Evolutionary conservation across 83 land plant species (phyloP), one percentile per base, ranked within the genome.

Genomic region (Picea abies): DNA sequence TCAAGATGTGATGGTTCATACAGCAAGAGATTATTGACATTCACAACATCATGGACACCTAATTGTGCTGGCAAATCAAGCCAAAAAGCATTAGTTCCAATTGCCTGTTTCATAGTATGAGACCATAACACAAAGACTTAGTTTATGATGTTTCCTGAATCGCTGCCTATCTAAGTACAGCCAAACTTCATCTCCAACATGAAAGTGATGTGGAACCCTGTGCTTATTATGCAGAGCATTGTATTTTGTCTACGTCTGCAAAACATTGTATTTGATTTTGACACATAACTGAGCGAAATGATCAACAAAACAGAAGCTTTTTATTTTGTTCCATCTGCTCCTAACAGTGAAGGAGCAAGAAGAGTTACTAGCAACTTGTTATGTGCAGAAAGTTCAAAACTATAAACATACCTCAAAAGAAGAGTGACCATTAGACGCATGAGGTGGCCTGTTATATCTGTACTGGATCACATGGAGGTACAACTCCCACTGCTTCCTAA

Each of bases 31-130:
- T 73, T 41, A 2, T 15, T 44, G 26, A 20, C 77, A 73, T 41
- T 41, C 12, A 44, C 77, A 44, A 73, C 77, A 72, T 72, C 3
- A 41, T 72, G 76, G n/a, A 44, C 44, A 52, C 76, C 22, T 41
- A 20, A 11, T 17, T 73, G 47, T 41, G 23, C 16, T 20, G 26
- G 25, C 17, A 73, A 25, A 73, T 73, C 23, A 4, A 73, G 14
- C 17, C 9, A 2, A 41, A 73, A 10, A 20, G 23, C 20, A 20
- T 47, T 22, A 44, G 58, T 25, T 14, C 26, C 22, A 19, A 64
- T 20, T 17, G 22, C 67, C 22, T 64, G 22, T 6, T 6, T 17
- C 9, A 20, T 64, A 19, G 6, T 20, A 64, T 19, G 22, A 20
- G 22, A 19, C 67, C 67, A 64, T 14, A 5, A 44, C 4, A 17